A percentile compares a stretch with the other conserved stretches of the same genome.
Conservation (phyloP, 768 basidiomycete species). For the Boletellus ananiceps region DNA sequence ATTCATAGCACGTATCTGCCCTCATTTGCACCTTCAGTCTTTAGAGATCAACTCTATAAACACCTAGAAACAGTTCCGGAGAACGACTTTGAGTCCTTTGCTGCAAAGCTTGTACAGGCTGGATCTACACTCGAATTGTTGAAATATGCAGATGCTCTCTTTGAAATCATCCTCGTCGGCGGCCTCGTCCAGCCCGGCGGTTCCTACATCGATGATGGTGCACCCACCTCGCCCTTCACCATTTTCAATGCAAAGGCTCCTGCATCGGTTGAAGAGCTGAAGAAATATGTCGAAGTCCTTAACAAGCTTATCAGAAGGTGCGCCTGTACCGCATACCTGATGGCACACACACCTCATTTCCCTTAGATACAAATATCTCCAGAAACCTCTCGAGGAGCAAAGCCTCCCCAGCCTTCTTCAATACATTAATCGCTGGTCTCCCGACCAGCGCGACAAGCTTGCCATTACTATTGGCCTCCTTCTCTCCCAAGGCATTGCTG, state of each 20-base stretch:
- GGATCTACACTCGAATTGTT: constrained; percentile 91
- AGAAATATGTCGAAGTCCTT: constrained; percentile 89
- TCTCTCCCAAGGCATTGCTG: constrained; percentile 78
- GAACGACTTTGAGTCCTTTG: constrained; percentile 77
- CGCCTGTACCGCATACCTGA: constrained; percentile 12
- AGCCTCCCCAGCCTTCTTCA: constrained; percentile 82
- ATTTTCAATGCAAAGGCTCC: constrained; percentile 79
- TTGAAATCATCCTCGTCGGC: constrained; percentile 93
- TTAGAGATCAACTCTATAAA: constrained; percentile 90
- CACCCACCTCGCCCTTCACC: constrained; percentile 84
- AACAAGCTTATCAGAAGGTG: constrained; percentile 95
- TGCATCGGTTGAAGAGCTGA: constrained; percentile 78
- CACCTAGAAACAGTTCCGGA: constrained; percentile 78
- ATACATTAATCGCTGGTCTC: constrained; percentile 82
- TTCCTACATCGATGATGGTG: constrained; percentile 81
- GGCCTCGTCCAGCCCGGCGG: constrained; percentile 97
- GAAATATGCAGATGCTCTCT: constrained; percentile 96
- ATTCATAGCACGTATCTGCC: not conserved
- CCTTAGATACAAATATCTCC: constrained; percentile 95
- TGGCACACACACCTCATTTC: not conserved
- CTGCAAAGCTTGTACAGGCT: constrained; percentile 84
- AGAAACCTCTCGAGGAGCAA: constrained; percentile 88
- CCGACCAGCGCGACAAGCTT: constrained; percentile 76
- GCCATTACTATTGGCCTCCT: constrained; percentile 77
- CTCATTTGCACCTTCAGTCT: constrained; percentile 48